Evolutionary conservation across 1,284 basidiomycete genomes (phyloP), one percentile per base, ranked within the genome.

Genomic region (Ceratobasidium sp.): DNA sequence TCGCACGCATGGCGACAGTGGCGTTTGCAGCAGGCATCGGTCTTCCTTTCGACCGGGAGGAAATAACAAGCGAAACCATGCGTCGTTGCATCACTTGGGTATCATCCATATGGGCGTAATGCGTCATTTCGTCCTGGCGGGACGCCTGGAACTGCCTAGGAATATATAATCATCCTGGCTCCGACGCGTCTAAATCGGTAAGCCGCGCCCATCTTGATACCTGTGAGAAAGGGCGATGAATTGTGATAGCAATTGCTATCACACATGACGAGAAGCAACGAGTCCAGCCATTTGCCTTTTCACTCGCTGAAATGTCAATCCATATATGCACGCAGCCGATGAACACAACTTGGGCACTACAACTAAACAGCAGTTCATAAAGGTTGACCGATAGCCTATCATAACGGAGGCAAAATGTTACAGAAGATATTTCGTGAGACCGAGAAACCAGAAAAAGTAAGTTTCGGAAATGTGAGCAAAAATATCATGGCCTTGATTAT

Each of bases 331-430:
- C 57, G 66, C 55, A 16, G 41, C 18, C 26, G 49, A 44, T 41
- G 26, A 70, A 70, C 54, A 67, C 16, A 35, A 38, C 18, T 32
- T 2, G 28, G 32, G 55, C 18, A 57, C 30, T 55, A 58, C 38
- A 70, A 26, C 54, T 35, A 18, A 43, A 70, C 49, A 49, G 55
- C 54, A 26, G 38, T 44, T 57, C 66, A 28, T 41, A 69, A 55
- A 70, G 66, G 57, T 70, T 55, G 49, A 70, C 66, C 58, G 21
- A 55, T 54, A 70, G 57, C 50, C 64, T 54, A 70, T 30, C 66
- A 47, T 4, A 30, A 23, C 28, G 46, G 23, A 67, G 14, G n/a
- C 18, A 32, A 55, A 70, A 58, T 57, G 35, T 11, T 58, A 70
- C 66, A 58, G 21, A 57, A 43, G 49, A 46, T 26, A 21, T 44